Evolutionary conservation across 2,329 filamentous ascomycete species (phyloP), one percentile per base, ranked within the genome.

Genomic region (Curvularia eragrostidis): DNA sequence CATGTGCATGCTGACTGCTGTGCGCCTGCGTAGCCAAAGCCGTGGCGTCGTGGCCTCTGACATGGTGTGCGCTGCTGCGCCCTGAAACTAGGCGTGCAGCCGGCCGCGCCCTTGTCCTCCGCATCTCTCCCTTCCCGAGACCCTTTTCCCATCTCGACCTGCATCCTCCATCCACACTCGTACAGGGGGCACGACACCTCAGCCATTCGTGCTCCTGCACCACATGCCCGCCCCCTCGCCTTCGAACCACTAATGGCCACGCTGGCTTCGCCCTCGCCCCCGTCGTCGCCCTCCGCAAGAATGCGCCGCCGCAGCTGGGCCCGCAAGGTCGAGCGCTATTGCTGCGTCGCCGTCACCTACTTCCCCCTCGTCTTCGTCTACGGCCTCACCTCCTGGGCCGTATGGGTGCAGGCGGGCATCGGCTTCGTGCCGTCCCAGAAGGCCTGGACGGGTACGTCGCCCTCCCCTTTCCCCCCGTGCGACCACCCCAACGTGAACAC

Each of bases 291-390:
- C 30, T 74, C 75, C 28, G 64, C 71, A 58, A 69, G 66, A 32
- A 76, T 76, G 74, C 72, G 75, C 64, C 78, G 65, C 66, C 72
- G 65, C 61, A 73, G 75, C 48, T 90, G 86, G 82, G 89, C 86
- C 48, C 84, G 90, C 63, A 86, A 84, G 75, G 82, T 91, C 69
- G 93, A 97, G 83, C 89, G 93, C 48, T 89, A 86, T 72, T 97
- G 93, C 82, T 98, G 93, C 80, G 81, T 84, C 42, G 85, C 87
- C 59, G 83, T 90, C 52, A 91, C 87, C 24, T 97, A 93, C 77
- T 91, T 96, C 66, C 94, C 94, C n/a, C 83, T 98, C 18, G 81
- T 82, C 26, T 97, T 98, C 73, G 91, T 98, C 57, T 97, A 97
- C 72, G 85, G 89, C 54, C 78, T 97, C 65, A 94, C 92, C n/a